Percentiles rank a stretch among this genome's conserved stretches.
These are phyloP conservation scores for Porcisia deanei DNA, from an alignment of 208 protist species.

Conservation along the genomic window DNA sequence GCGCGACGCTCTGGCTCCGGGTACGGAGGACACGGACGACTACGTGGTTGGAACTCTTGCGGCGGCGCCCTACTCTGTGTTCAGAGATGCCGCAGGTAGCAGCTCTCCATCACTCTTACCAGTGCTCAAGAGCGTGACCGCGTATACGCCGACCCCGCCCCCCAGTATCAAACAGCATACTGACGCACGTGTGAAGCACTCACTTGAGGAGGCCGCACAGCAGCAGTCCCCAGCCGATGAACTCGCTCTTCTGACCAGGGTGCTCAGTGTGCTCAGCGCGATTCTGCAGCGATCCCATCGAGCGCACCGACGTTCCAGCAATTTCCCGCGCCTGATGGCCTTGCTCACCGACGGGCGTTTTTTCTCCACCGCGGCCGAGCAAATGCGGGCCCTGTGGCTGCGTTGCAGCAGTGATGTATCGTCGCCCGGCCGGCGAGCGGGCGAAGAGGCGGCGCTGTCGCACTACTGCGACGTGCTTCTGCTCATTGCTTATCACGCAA, in stretches of 20 bases:
- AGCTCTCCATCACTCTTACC: background rate
- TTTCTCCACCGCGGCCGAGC: background rate
- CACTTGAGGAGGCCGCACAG: background rate
- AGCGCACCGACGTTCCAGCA: slow-evolving; percentile 8
- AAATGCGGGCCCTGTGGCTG: slow-evolving; percentile 21
- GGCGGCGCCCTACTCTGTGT: slow-evolving; percentile 3
- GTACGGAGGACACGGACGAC: background rate
- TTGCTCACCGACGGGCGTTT: slow-evolving; percentile 24
- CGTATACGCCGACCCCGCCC: background rate
- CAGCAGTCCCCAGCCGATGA: background rate
- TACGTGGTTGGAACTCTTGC: slow-evolving; percentile 16
- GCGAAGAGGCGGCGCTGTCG: slow-evolving; percentile 8
- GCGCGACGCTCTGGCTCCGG: background rate
- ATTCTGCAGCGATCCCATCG: slow-evolving; percentile 13
- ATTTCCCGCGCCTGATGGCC: slow-evolving; percentile 5
- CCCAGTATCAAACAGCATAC: background rate
- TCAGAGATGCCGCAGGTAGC: slow-evolving; percentile 1
- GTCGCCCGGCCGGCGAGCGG: background rate
- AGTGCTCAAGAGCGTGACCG: background rate
- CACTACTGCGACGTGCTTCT: slow-evolving; percentile 33
- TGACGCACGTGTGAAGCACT: too few species aligned
- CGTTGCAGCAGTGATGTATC: background rate
- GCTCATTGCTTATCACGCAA: slow-evolving; percentile 14
- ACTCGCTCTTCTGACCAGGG: background rate
- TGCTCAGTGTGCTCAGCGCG: slow-evolving; percentile 7